Evolutionary conservation across 441 rosid species (phyloP), one percentile per base, ranked within the genome.

Genomic region (Hura crepitans): DNA sequence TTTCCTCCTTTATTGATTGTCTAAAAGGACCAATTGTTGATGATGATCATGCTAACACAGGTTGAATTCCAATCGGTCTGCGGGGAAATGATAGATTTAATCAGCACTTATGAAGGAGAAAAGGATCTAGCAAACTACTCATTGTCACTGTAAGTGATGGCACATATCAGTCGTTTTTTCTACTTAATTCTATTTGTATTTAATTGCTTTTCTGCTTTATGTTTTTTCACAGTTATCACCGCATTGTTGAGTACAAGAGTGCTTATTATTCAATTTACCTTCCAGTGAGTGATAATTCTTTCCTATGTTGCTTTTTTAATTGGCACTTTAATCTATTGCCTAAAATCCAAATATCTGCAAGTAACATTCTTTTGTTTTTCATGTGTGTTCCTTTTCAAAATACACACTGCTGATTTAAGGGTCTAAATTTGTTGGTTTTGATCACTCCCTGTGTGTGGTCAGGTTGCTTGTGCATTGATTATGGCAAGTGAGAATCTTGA

Each of bases 221-320:
- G 23, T 60, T 71, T 54, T 62, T 27, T 4, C 79, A 77, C 80
- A 85, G 89, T 65, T 85, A 85, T 65, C 80, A 72, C 62, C 84
- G 80, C 31, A 84, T 86, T 71, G 82, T 79, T 31, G 82, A 84
- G 76, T 86, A 82, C 79, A 86, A 86, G 64, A 77, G 82, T 51
- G 84, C 86, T 47, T 86, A 82, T 71, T 86, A 86, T 74, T 84
- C 90, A 63, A 72, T 86, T 65, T 86, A 84, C 72, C 90, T 86
- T 50, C 86, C 90, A 12, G 90, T 85, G 71, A 77, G 89, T 74
- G 23, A 42, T 42, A 28, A n/a, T 31, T 22, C 15, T 8, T 33
- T 23, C 25, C 33, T 25, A 31, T 31, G 12, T 22, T 13, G 39
- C 58, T 20, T 58, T 50, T 58, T 8, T 58, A 58, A 28, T 4